Base-by-base conservation (phyloP, 148 eudicot species). In the Camellia sinensis region DNA sequence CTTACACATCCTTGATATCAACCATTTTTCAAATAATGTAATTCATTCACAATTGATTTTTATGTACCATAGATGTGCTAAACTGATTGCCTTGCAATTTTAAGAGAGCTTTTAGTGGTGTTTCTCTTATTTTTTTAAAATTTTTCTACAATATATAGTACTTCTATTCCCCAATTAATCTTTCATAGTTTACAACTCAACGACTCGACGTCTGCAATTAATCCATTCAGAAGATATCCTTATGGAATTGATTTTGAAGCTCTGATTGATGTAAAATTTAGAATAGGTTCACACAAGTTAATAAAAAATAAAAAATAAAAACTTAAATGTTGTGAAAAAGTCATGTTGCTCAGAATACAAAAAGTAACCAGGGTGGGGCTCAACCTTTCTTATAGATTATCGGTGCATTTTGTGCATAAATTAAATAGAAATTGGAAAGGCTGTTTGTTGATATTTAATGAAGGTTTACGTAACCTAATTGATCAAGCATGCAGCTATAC, bases 401-500 rank as follows among this genome's bases (percentile, higher is more conserved):
- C 10, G 11, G 75, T 52, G 61, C 75, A 22, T 21, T 19, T 22
- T 71, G 54, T 72, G 29, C 15, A 6, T 52, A 22, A 29, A 48
- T 22, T 14, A 56, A 37, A 37, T 37, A 46, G 48, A 56, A n/a
- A 29, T 41, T n/a, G 64, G 63, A 17, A 73, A 73, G 43, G 41
- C 60, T 22, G 17, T 11, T 72, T 50, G 43, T 22, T 52, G 44
- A n/a, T 21, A 52, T 41, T 52, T 6, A 71, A 72, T 52, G 75
- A 72, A 10, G 61, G n/a, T 72, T 72, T 72, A 72, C 52, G 41
- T 15, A 11, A 13, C 60, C 17, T 50, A 11, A 41, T 72, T 50
- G 40, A 72, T 72, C 43, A 72, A 72, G 60, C 75, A 72, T 4
- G 1, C 75, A 21, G 29, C 75, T 1, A 72, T 72, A 52, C 60